A percentile compares a stretch with the other conserved stretches of the same genome.
Conservation (phyloP, 2,329 filamentous ascomycete species). For the Harringtonia aguacate region DNA sequence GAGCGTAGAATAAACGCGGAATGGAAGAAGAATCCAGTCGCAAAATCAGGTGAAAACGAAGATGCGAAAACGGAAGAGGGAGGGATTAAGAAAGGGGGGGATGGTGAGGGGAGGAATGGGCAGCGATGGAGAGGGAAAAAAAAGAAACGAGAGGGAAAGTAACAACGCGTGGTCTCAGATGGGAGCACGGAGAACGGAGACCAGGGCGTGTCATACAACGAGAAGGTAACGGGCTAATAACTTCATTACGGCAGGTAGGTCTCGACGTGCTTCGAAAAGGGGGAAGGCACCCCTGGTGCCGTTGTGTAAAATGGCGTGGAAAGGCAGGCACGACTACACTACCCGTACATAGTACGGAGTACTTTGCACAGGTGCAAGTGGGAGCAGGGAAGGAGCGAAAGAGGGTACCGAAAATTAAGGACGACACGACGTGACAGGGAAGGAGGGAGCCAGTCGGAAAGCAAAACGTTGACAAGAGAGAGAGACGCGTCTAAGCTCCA, state of each 20-base stretch:
- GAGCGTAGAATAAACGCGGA: no score
- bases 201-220: neutral
- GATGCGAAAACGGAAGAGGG: neutral
- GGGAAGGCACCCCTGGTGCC: neutral
- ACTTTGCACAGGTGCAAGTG: neutral
- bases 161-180: conserved; percentile 7
- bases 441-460: neutral
- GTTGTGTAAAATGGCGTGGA: conserved; percentile 1
- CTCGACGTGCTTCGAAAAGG: neutral
- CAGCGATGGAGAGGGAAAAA: neutral
- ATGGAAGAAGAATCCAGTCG: no score
- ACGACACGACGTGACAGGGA: neutral
- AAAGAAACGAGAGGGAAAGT: conserved; percentile 5
- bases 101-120: neutral
- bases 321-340: neutral
- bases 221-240: neutral
- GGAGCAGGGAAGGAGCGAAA: neutral
- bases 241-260: neutral
- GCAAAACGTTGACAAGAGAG: no score
- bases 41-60: no score
- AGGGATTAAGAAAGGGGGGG: neutral
- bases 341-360: no score
- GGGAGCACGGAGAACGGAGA: neutral
- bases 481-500: no score
- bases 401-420: neutral